Evolutionary conservation across 2,329 filamentous ascomycete species (phyloP), one percentile per base, ranked within the genome.

Genomic region (Alternaria sp.): DNA sequence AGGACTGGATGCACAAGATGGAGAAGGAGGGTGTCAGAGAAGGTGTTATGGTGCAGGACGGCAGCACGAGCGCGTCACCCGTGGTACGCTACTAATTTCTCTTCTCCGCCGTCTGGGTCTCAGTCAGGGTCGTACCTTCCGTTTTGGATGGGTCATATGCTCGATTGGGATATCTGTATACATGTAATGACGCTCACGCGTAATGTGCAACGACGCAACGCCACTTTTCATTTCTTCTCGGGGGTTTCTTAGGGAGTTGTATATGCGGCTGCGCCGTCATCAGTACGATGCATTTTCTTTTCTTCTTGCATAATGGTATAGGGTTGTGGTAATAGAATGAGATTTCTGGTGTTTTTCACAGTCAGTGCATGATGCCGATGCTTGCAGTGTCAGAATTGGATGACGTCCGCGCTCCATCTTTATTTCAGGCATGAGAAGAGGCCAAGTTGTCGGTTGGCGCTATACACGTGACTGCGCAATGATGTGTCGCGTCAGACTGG

Each of bases 1-100:
- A 74, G 15, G 76, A 77, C 49, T 82, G 81, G 80, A 82, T 82
- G 81, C 77, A 81, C 15, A 75, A 77, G 59, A 68, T 82, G 21
- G 78, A 81, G 52, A 79, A 78, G 61, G 71, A 79, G 17, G 81
- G 81, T 3, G 72, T 81, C n/a, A 80, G 76, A 53, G 75, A 76
- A 40, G 81, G 81, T 15, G 72, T 82, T 12, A 61, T 80, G 60
- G 66, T 78, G 12, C 74, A 75, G 55, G 76, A 78, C 13, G 70
- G 72, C 43, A 65, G 67, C 43, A 68, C 71, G 17, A 44, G 50
- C 21, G 66, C 72, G 21, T 62, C 72, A 9, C 77, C 78, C 8
- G 72, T 79, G 17, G 77, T 79, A 46, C 67, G 77, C 32, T 80
- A 79, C 65, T 80, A 67, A 69, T 59, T 4, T 36, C 56, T 3